Percentiles rank a stretch among this genome's conserved stretches.
Evolutionary conservation across 306 rosid species (phyloP).

Genomic region (Inga oerstediana): DNA sequence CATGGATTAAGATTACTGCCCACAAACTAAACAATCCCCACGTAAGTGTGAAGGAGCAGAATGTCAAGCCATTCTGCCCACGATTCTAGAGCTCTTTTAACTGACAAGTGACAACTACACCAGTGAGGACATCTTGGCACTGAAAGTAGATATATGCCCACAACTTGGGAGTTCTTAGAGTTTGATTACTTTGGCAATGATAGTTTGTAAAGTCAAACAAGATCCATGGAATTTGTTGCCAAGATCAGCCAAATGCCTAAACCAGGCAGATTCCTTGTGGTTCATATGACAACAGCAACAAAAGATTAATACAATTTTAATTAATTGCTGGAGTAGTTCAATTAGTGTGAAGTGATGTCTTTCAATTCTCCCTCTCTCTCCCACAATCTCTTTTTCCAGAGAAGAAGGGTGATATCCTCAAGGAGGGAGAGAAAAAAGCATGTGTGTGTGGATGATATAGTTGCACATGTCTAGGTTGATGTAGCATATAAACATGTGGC

Average conservation of each 20-base stretch:
- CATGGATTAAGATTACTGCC: neutral
- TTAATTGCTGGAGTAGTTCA: neutral
- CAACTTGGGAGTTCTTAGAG: neutral
- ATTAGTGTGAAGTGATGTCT: neutral
- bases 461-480: neutral
- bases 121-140: neutral
- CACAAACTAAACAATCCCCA: neutral
- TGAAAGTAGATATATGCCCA: neutral
- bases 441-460: neutral
- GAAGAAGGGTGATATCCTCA: neutral
- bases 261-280: neutral
- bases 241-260: neutral
- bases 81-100: neutral
- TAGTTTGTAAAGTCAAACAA: neutral
- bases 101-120: neutral
- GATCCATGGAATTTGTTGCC: neutral
- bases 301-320: neutral
- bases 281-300: neutral
- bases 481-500: neutral
- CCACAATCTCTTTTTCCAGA: neutral
- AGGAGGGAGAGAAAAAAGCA: neutral
- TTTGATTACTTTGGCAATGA: neutral
- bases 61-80: neutral
- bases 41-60: neutral
- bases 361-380: neutral